Conservation (phyloP, 805 yeast species). For the Priceomyces carsonii region DNA sequence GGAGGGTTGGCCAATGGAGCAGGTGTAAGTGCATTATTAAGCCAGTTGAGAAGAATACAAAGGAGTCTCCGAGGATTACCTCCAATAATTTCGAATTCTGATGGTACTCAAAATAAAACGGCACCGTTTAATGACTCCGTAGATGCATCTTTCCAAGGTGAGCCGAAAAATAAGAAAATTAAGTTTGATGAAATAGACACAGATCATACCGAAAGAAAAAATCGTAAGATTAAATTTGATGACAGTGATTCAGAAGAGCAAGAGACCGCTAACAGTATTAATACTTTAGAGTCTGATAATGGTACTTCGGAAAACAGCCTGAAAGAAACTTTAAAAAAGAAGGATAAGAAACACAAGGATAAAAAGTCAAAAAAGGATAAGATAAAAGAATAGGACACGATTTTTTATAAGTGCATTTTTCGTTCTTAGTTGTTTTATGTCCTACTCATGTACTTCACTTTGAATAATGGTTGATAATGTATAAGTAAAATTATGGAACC, state of each 20-base stretch:
- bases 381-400: constrained; percentile 6
- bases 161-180: constrained; percentile 21
- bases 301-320: constrained; percentile 7
- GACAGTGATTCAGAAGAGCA: constrained; percentile 12
- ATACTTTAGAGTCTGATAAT: too few species aligned
- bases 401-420: too few species aligned
- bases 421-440: too few species aligned
- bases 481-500: too few species aligned
- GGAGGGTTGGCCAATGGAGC: constrained; percentile 34
- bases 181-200: constrained; percentile 17
- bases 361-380: constrained; percentile 10
- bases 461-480: too few species aligned
- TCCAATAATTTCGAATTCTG: constrained; percentile 42
- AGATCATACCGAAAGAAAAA: constrained; percentile 10
- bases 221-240: constrained; percentile 28
- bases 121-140: constrained; percentile 24
- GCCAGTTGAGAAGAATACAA: constrained; percentile 73
- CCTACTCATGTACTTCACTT: too few species aligned
- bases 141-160: constrained; percentile 5
- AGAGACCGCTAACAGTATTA: constrained; percentile 5
- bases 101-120: constrained; percentile 22
- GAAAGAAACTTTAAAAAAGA: constrained; percentile 5
- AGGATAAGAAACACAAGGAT: constrained; percentile 14
- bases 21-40: constrained; percentile 41
- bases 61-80: constrained; percentile 82